phyloP scores from a whole-genome alignment of 2,329 filamentous ascomycete species.

The Nemania diffusa region DNA sequence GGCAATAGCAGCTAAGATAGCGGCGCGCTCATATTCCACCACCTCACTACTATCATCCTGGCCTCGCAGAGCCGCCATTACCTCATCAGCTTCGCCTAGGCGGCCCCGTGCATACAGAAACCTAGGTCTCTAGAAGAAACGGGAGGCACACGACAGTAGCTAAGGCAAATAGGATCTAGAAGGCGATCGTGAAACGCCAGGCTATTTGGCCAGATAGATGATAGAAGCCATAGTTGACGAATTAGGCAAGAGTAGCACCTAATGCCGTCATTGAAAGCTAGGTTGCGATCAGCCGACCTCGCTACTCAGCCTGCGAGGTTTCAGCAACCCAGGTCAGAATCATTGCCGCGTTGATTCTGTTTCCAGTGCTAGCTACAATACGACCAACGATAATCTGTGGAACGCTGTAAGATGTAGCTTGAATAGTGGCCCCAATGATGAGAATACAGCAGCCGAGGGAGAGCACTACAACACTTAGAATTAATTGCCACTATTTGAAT shows the following conservation, averaged over 20 bases:
- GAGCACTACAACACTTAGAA: not conserved
- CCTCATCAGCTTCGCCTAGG: constrained; percentile 4
- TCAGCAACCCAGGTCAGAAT: constrained; percentile 11
- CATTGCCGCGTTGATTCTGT: constrained; percentile 15
- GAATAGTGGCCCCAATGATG: constrained; percentile 2
- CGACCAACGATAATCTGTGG: constrained; percentile 11
- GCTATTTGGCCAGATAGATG: constrained; percentile 7
- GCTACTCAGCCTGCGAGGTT: constrained; percentile 1
- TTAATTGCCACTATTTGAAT: not conserved
- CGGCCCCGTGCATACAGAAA: constrained; percentile 10
- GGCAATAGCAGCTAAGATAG: constrained; percentile 10
- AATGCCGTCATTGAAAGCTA: constrained; percentile 13
- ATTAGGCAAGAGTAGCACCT: constrained; percentile 11
- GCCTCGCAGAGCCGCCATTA: constrained; percentile 13
- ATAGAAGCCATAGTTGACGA: constrained; percentile 19
- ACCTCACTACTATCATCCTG: constrained; percentile 4
- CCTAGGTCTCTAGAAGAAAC: constrained; percentile 11
- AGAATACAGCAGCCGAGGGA: constrained; percentile 4
- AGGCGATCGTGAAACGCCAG: constrained; percentile 16
- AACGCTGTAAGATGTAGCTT: constrained; percentile 7
- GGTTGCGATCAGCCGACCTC: constrained; percentile 14
- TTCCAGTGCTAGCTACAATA: constrained; percentile 4
- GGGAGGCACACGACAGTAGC: constrained; percentile 1
- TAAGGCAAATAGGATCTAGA: constrained; percentile 15
- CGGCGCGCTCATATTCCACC: constrained; percentile 5